Evolutionary conservation across 306 rosid species (phyloP).

Genomic region (Pueraria montana): DNA sequence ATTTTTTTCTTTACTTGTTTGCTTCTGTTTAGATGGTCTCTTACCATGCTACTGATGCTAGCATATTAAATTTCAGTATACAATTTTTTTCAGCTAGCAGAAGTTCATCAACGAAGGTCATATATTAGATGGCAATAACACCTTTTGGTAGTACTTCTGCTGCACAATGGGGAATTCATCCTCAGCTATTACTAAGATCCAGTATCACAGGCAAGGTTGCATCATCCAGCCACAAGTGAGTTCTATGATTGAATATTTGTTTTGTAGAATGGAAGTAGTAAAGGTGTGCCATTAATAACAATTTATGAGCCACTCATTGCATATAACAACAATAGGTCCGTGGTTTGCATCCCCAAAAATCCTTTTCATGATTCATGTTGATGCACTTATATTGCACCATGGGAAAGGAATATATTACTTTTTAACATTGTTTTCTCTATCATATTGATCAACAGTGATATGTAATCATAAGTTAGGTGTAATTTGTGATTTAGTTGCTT

Average conservation of each 20-base stretch:
- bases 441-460: neutral
- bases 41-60: neutral
- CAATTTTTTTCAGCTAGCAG: constrained; percentile 45
- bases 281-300: neutral
- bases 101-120: constrained; percentile 12
- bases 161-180: constrained; percentile 87
- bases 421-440: constrained; percentile 29
- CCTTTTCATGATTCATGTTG: constrained; percentile 31
- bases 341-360: constrained; percentile 23
- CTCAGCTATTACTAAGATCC: constrained; percentile 65
- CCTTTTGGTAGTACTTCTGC: constrained; percentile 74
- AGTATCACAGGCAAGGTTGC: constrained; percentile 57
- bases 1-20: neutral
- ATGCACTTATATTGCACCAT: constrained; percentile 18
- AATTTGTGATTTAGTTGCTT: constrained; percentile 10
- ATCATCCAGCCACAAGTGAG: constrained; percentile 69
- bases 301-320: neutral
- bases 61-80: constrained; percentile 24
- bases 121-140: constrained; percentile 74
- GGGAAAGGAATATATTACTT: neutral
- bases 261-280: constrained; percentile 28
- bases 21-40: neutral
- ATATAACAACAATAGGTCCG: neutral
- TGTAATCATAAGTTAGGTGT: neutral
- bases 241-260: constrained; percentile 33